These are phyloP conservation scores for Pichia terricola DNA, from an alignment of 1,139 yeast genomes.

Conservation along the genomic window DNA sequence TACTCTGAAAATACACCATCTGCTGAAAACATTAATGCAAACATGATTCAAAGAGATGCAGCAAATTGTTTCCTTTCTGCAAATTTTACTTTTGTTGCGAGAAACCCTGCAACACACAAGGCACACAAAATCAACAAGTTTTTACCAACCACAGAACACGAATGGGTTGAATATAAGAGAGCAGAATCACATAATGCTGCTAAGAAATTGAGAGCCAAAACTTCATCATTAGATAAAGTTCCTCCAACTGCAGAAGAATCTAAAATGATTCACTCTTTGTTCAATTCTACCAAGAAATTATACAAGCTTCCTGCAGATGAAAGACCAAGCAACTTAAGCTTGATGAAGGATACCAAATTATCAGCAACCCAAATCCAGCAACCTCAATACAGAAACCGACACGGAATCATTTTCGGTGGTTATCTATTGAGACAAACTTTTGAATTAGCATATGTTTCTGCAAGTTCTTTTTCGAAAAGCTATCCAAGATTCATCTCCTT, in stretches of 20 bases:
- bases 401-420: slow-evolving; percentile 92
- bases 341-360: slow-evolving; percentile 64
- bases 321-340: slow-evolving; percentile 39
- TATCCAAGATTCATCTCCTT: slow-evolving; percentile 83
- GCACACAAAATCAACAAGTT: slow-evolving; percentile 78
- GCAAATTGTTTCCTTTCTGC: slow-evolving; percentile 55
- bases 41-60: slow-evolving; percentile 30
- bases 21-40: slow-evolving; percentile 25
- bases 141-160: slow-evolving; percentile 61
- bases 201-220: slow-evolving; percentile 67
- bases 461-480: slow-evolving; percentile 78
- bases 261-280: slow-evolving; percentile 64
- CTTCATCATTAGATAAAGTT: slow-evolving; percentile 43
- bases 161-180: slow-evolving; percentile 75
- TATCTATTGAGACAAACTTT: slow-evolving; percentile 84
- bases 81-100: slow-evolving; percentile 88
- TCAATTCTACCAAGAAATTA: slow-evolving; percentile 46
- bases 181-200: slow-evolving; percentile 86
- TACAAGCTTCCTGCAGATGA: slow-evolving; percentile 14
- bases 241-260: slow-evolving; percentile 75
- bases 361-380: slow-evolving; percentile 83
- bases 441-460: slow-evolving; percentile 85
- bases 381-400: slow-evolving; percentile 91
- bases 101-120: slow-evolving; percentile 82
- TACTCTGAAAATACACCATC: slow-evolving; percentile 41